These are phyloP conservation scores for Rubroboletus satanas DNA, from an alignment of 768 basidiomycete species.

Conservation along the genomic window DNA sequence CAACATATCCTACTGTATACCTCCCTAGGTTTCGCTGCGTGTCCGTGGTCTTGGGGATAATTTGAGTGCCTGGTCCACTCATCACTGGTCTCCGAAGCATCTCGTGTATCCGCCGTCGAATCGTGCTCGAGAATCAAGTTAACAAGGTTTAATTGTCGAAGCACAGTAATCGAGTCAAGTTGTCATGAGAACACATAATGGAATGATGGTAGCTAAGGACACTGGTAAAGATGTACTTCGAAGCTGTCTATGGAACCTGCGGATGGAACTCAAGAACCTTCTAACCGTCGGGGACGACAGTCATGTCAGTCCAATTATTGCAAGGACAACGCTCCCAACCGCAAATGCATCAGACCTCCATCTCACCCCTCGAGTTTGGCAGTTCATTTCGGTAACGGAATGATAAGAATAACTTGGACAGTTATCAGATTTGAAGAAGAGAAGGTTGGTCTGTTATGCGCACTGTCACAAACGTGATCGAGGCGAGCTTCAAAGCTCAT, in stretches of 20 bases:
- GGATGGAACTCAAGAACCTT: neutral
- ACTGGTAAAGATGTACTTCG: neutral
- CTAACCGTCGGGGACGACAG: no score
- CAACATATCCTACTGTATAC: conserved; percentile 16
- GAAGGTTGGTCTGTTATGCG: neutral
- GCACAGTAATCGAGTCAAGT: conserved; percentile 1
- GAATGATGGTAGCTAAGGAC: conserved; percentile 21
- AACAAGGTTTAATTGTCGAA: conserved; percentile 17
- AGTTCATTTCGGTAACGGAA: neutral
- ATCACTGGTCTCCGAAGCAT: neutral
- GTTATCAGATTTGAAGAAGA: conserved; percentile 9
- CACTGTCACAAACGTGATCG: neutral
- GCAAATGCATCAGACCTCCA: neutral
- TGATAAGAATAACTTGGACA: neutral
- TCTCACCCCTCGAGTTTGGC: neutral
- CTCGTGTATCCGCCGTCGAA: neutral
- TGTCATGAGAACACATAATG: conserved; percentile 1
- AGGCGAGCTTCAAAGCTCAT: neutral
- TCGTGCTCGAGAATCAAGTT: neutral
- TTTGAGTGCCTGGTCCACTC: neutral
- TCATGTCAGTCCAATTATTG: neutral
- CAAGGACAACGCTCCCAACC: neutral
- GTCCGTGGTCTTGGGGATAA: conserved; percentile 4
- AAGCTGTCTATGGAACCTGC: neutral
- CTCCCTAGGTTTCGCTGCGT: neutral